Evolutionary conservation across 179 eudicot genomes (phyloP).

Genomic region (Silene vulgaris): DNA sequence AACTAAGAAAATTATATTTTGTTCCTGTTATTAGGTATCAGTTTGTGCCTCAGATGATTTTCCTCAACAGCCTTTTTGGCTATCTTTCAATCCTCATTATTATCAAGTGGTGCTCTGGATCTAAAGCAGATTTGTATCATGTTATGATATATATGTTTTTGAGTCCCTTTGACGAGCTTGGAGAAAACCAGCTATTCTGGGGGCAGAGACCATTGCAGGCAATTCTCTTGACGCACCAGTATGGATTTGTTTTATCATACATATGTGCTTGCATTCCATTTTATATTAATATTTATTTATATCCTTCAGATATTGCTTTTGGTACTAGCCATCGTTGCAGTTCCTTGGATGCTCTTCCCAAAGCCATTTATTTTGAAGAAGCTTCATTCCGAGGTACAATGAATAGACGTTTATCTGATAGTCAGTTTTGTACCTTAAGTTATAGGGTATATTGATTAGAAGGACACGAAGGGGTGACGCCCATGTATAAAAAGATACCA

Average conservation of each 20-base stretch:
- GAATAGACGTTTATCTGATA: neutral
- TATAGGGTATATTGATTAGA: neutral
- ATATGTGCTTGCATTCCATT: neutral
- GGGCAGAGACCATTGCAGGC: slow-evolving; percentile 92
- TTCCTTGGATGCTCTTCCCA: slow-evolving; percentile 99
- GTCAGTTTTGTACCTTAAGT: neutral
- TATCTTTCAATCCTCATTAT: slow-evolving; percentile 85
- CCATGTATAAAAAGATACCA: neutral
- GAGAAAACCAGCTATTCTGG: slow-evolving; percentile 90
- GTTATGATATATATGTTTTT: slow-evolving; percentile 98
- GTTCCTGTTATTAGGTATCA: slow-evolving; percentile 59
- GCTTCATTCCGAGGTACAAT: slow-evolving; percentile 73
- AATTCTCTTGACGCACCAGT: slow-evolving; percentile 25
- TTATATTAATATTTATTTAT: slow-evolving; percentile 15
- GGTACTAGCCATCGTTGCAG: slow-evolving; percentile 76
- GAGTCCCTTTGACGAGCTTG: slow-evolving; percentile 90
- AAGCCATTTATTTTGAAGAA: slow-evolving; percentile 92
- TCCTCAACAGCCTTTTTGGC: slow-evolving; percentile 96
- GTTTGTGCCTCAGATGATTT: slow-evolving; percentile 89
- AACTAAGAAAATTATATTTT: slow-evolving; percentile 21
- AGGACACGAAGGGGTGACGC: neutral
- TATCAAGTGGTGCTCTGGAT: slow-evolving; percentile 93
- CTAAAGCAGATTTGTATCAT: slow-evolving; percentile 94
- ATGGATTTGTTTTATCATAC: slow-evolving; percentile 5
- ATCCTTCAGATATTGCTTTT: slow-evolving; percentile 67